Percentiles rank a stretch among this genome's conserved stretches.
phyloP scores from a whole-genome alignment of 2,329 filamentous ascomycete genomes.

The Periconia sp. region DNA sequence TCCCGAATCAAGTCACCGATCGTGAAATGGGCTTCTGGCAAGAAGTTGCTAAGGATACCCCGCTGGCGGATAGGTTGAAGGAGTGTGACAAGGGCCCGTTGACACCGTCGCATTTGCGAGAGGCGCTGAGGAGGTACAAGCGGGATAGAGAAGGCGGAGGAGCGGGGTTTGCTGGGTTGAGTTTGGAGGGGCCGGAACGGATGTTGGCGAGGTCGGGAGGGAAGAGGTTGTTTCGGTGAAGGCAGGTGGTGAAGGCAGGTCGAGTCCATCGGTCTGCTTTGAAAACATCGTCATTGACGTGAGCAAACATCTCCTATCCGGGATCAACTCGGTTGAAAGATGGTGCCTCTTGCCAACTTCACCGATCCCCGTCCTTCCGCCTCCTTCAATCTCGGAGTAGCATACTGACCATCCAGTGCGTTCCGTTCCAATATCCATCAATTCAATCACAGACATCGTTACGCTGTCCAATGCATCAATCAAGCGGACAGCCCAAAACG shows the following conservation, averaged over 20 bases:
- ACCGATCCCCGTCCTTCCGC: conserved; percentile 45
- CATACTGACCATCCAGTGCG: conserved; percentile 25
- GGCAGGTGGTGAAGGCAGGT: background rate
- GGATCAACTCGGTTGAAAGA: no score
- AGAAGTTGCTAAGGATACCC: conserved; percentile 30
- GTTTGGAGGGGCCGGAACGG: conserved; percentile 55
- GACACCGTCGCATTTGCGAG: conserved; percentile 75
- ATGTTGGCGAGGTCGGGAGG: conserved; percentile 53
- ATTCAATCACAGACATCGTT: no score
- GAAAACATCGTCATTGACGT: background rate
- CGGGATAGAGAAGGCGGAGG: conserved; percentile 67
- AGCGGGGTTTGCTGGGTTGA: conserved; percentile 57
- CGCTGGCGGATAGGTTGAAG: conserved; percentile 35
- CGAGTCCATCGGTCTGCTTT: background rate
- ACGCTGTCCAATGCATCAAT: no score
- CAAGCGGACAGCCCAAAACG: no score
- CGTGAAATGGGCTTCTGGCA: conserved; percentile 32
- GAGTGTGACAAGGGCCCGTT: conserved; percentile 61
- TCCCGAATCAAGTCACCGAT: conserved; percentile 29
- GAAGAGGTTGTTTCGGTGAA: conserved; percentile 52
- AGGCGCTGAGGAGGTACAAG: conserved; percentile 74
- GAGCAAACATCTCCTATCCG: background rate
- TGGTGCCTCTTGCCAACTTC: conserved; percentile 48
- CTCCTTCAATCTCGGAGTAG: conserved; percentile 53
- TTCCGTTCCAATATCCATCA: background rate